These are phyloP conservation scores for Letharia lupina DNA, from an alignment of 495 filamentous ascomycete species.

Conservation along the genomic window DNA sequence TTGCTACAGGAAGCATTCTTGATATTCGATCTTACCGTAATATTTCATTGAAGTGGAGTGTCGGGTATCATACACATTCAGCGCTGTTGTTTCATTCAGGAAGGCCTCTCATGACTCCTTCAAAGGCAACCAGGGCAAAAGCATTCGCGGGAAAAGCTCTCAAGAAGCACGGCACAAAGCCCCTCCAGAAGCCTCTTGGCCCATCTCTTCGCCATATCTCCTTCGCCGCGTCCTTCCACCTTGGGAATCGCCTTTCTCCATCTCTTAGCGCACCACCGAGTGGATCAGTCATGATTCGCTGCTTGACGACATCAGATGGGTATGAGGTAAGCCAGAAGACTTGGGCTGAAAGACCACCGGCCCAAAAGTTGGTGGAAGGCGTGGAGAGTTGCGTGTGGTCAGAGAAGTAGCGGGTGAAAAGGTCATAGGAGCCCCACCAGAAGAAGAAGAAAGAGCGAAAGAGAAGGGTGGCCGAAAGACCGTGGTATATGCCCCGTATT, in stretches of 20 bases:
- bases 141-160: slow-evolving; percentile 96
- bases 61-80: slow-evolving; percentile 13
- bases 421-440: slow-evolving; percentile 92
- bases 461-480: slow-evolving; percentile 72
- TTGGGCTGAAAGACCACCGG: slow-evolving; percentile 84
- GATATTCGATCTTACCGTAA: neutral
- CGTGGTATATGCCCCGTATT: slow-evolving; percentile 72
- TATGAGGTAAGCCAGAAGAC: slow-evolving; percentile 90
- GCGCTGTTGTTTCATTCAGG: slow-evolving; percentile 33
- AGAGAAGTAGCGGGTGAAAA: slow-evolving; percentile 61
- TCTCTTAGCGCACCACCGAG: slow-evolving; percentile 63
- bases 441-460: slow-evolving; percentile 94
- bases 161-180: slow-evolving; percentile 87
- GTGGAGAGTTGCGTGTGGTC: slow-evolving; percentile 61
- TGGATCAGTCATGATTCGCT: slow-evolving; percentile 93
- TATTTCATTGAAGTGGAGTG: slow-evolving; percentile 11
- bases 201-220: slow-evolving; percentile 70
- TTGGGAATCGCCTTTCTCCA: slow-evolving; percentile 57
- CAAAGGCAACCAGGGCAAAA: slow-evolving; percentile 85
- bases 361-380: slow-evolving; percentile 91
- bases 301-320: slow-evolving; percentile 91
- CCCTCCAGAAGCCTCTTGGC: slow-evolving; percentile 77
- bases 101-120: slow-evolving; percentile 78
- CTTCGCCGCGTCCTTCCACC: slow-evolving; percentile 73
- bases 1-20: neutral